A percentile compares a stretch with the other conserved stretches of the same genome.
These are phyloP conservation scores for Phytophthora hibernalis DNA, from an alignment of 352 stramenopile genomes.

Conservation along the genomic window DNA sequence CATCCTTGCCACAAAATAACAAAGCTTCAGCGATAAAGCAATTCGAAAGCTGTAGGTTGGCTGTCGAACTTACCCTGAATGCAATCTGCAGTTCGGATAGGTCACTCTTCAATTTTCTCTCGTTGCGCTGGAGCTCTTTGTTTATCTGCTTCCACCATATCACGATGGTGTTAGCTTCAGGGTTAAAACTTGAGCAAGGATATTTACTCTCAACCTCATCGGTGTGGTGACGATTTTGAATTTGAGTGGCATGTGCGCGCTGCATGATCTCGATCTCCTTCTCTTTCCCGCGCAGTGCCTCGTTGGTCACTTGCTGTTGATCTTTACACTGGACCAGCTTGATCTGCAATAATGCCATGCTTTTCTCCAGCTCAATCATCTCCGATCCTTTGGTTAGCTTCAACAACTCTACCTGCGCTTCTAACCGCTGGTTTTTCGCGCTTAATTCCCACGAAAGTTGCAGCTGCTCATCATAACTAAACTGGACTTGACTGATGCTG, in stretches of 20 bases:
- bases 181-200: not conserved
- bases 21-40: not conserved
- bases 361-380: constrained; percentile 35
- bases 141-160: constrained; percentile 29
- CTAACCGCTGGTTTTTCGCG: constrained; percentile 44
- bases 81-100: constrained; percentile 61
- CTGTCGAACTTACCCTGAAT: constrained; percentile 42
- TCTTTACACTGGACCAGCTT: constrained; percentile 54
- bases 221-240: constrained; percentile 48
- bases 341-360: constrained; percentile 41
- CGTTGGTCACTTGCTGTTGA: constrained; percentile 42
- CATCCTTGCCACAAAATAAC: constrained; percentile 41
- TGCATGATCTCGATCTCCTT: constrained; percentile 55
- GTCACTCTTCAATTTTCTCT: constrained; percentile 62
- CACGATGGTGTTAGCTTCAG: not conserved
- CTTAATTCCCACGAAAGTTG: constrained; percentile 41
- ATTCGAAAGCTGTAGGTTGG: not conserved
- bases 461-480: constrained; percentile 57
- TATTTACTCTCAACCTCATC: constrained; percentile 47
- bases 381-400: constrained; percentile 31
- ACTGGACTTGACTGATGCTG: constrained; percentile 43
- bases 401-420: constrained; percentile 39
- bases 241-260: constrained; percentile 42
- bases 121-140: constrained; percentile 56
- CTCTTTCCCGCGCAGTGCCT: constrained; percentile 57